A percentile compares a stretch with the other conserved stretches of the same genome.
phyloP scores from a whole-genome alignment of 2,329 filamentous ascomycete genomes.

The Fusarium avenaceum region DNA sequence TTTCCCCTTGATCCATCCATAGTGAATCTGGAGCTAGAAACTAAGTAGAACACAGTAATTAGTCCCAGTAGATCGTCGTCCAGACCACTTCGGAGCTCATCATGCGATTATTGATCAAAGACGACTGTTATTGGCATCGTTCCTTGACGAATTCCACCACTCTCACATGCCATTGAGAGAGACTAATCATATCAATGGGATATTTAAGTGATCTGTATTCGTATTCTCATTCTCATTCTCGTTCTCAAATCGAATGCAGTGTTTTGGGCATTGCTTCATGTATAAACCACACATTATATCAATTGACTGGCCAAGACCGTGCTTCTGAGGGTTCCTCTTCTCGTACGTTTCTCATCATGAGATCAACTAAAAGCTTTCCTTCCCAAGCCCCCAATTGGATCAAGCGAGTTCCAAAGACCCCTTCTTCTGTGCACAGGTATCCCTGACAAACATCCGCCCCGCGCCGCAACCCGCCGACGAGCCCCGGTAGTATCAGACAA shows the following conservation, averaged over 20 bases:
- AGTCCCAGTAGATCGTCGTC: not conserved
- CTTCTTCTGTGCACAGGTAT: constrained; percentile 25
- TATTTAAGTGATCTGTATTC: constrained; percentile 22
- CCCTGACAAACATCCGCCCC: constrained; percentile 37
- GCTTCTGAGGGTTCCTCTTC: constrained; percentile 11
- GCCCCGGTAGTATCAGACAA: constrained; percentile 38
- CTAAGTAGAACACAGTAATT: not conserved
- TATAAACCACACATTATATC: not conserved
- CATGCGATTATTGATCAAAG: constrained; percentile 46
- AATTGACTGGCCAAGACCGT: constrained; percentile 9
- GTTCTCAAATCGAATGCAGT: not conserved
- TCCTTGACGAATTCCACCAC: constrained; percentile 33
- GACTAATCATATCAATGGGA: constrained; percentile 17
- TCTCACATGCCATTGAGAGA: constrained; percentile 14
- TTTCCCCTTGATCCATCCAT: not conserved
- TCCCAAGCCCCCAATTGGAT: constrained; percentile 32
- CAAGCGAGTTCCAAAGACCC: constrained; percentile 20
- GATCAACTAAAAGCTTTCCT: constrained; percentile 15
- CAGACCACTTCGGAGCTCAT: constrained; percentile 44
- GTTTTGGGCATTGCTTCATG: not conserved
- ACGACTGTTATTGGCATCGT: constrained; percentile 37
- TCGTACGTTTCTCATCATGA: constrained; percentile 39
- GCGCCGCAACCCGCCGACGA: constrained; percentile 42
- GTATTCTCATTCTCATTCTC: constrained; percentile 22
- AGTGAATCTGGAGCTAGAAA: not conserved